phyloP scores from a whole-genome alignment of 2,329 filamentous ascomycete species.

The Trichoderma simmonsii region DNA sequence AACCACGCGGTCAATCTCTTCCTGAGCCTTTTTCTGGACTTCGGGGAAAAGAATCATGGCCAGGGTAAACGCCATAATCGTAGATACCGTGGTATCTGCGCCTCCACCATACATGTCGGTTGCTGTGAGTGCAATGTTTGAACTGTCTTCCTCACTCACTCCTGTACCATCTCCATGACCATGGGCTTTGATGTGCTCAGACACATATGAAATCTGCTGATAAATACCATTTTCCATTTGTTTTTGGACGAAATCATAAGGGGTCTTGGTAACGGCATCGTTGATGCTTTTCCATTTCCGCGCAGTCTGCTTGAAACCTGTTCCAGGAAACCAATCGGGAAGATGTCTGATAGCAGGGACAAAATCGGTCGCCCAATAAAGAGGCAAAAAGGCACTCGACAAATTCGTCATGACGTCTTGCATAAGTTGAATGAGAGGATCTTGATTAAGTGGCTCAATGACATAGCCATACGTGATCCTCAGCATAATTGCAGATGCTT shows the following conservation, averaged over 20 bases:
- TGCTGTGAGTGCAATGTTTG: not conserved
- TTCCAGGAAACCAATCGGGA: slow-evolving; percentile 6
- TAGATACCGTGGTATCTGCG: not conserved
- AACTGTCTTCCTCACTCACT: not conserved
- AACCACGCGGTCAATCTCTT: slow-evolving; percentile 7
- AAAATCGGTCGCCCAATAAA: not conserved
- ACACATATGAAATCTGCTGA: not conserved
- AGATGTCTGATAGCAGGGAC: not conserved
- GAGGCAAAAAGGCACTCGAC: not conserved
- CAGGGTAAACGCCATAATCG: not conserved
- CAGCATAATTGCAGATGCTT: not conserved
- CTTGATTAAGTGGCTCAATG: not conserved
- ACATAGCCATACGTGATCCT: slow-evolving; percentile 6
- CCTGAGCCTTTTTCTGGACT: slow-evolving; percentile 4
- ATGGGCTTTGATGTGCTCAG: not conserved
- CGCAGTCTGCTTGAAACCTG: not conserved
- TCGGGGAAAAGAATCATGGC: not conserved
- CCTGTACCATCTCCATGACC: not conserved
- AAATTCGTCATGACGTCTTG: not conserved
- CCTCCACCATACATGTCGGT: not conserved
- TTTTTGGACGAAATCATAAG: not conserved
- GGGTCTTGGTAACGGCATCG: not conserved
- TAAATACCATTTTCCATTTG: not conserved
- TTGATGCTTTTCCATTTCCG: not conserved
- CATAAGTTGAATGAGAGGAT: slow-evolving; percentile 6